phyloP scores from a whole-genome alignment of 1,284 basidiomycete species.

The Austroboletus niveus region DNA sequence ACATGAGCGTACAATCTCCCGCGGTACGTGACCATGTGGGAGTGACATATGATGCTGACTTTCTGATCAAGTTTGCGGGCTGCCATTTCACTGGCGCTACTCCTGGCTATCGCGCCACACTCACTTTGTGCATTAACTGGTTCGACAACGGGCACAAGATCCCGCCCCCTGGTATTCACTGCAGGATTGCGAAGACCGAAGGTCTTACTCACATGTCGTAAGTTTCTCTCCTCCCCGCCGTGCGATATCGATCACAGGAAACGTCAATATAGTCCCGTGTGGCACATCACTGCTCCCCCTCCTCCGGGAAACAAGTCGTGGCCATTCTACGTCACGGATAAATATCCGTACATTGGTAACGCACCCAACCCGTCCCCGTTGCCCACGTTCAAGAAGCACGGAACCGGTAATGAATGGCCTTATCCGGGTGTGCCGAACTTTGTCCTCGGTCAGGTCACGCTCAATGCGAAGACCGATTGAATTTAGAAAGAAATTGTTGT shows the following conservation, averaged over 20 bases:
- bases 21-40: no score
- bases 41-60: no score
- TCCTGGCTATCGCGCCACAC: slow-evolving; percentile 4
- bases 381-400: slow-evolving; percentile 1
- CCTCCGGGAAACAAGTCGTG: background rate
- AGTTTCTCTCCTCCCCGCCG: background rate
- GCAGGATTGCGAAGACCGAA: slow-evolving; percentile 5
- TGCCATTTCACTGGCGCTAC: slow-evolving; percentile 11
- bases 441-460: slow-evolving; percentile 2
- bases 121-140: slow-evolving; percentile 14
- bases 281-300: background rate
- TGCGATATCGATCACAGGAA: background rate
- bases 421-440: slow-evolving; percentile 1
- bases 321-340: slow-evolving; percentile 4
- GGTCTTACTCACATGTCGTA: background rate
- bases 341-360: slow-evolving; percentile 9
- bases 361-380: slow-evolving; percentile 5
- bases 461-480: background rate
- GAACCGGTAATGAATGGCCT: slow-evolving; percentile 1
- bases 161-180: slow-evolving; percentile 6
- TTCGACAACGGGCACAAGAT: background rate
- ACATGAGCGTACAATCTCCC: no score
- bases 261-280: slow-evolving; percentile 3
- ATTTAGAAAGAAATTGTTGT: no score
- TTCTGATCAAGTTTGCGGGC: slow-evolving; percentile 2